A percentile compares a stretch with the other conserved stretches of the same genome.
Conservation (phyloP, 495 filamentous ascomycete genomes). For the Bathelium albidoporum region DNA sequence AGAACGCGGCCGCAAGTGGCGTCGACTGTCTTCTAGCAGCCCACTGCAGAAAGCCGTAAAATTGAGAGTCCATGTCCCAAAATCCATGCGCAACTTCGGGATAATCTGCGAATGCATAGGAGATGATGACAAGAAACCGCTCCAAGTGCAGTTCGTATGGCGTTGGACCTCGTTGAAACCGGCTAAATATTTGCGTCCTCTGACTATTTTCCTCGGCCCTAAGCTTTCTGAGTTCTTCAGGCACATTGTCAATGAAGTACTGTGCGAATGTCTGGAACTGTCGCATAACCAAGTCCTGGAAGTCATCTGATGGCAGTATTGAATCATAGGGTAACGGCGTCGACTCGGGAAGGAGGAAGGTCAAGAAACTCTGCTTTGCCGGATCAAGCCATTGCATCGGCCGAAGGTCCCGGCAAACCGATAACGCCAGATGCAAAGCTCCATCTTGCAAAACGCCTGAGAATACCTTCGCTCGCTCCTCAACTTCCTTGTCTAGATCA, state of each 20-base stretch:
- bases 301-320: conserved; percentile 48
- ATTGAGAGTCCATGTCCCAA: conserved; percentile 85
- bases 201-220: conserved; percentile 86
- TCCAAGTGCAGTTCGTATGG: conserved; percentile 78
- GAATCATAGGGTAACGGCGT: conserved; percentile 52
- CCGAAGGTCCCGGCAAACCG: conserved; percentile 67
- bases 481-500: conserved; percentile 55
- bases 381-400: conserved; percentile 73
- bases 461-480: conserved; percentile 59
- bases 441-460: conserved; percentile 73
- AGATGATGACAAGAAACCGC: conserved; percentile 80
- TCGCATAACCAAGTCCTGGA: conserved; percentile 62
- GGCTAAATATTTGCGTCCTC: conserved; percentile 54
- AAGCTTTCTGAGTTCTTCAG: conserved; percentile 75
- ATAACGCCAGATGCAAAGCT: conserved; percentile 82
- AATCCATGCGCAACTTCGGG: conserved; percentile 75
- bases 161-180: conserved; percentile 30
- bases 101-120: conserved; percentile 78
- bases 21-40: conserved; percentile 85
- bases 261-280: conserved; percentile 81
- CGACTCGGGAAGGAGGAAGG: conserved; percentile 68
- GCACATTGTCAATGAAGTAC: conserved; percentile 85
- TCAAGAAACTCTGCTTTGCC: conserved; percentile 59
- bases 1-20: conserved; percentile 86
- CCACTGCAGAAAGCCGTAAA: conserved; percentile 92